Percentiles rank a stretch among this genome's conserved stretches.
Conservation (phyloP, 306 rosid genomes). For the Prunus mume region DNA sequence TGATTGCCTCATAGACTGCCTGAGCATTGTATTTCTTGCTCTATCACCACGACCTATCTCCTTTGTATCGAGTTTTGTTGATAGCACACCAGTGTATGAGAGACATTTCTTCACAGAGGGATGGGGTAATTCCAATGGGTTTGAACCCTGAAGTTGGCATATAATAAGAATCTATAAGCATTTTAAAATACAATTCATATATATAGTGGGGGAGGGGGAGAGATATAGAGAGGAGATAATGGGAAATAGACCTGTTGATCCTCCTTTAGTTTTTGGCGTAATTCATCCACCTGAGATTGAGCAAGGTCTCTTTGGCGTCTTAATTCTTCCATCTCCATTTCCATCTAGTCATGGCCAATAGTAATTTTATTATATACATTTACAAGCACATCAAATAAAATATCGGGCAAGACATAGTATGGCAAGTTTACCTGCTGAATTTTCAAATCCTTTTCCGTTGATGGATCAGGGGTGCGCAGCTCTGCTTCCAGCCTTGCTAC, state of each 20-base stretch:
- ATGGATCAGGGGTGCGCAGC: constrained; percentile 88
- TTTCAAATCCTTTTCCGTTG: constrained; percentile 77
- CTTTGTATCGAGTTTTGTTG: constrained; percentile 46
- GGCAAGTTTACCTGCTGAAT: constrained; percentile 76
- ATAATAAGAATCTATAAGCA: neutral
- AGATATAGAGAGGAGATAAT: neutral
- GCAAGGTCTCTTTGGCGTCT: constrained; percentile 88
- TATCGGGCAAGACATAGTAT: neutral
- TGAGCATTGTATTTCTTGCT: constrained; percentile 57
- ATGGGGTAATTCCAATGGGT: constrained; percentile 50
- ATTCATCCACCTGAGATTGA: constrained; percentile 77
- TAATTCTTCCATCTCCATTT: constrained; percentile 93
- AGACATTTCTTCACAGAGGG: constrained; percentile 85
- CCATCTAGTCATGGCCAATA: constrained; percentile 60
- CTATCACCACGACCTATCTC: constrained; percentile 48
- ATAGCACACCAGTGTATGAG: constrained; percentile 64
- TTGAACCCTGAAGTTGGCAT: constrained; percentile 46
- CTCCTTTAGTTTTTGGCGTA: constrained; percentile 72
- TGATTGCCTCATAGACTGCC: constrained; percentile 94
- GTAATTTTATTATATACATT: constrained; percentile 12
- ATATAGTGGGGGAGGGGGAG: neutral
- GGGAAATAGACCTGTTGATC: constrained; percentile 63
- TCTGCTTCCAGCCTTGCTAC: constrained; percentile 97
- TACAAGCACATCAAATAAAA: neutral
- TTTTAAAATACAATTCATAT: constrained; percentile 17